A percentile compares a stretch with the other conserved stretches of the same genome.
Evolutionary conservation across 192 early-diverging fungal genomes (phyloP).

Genomic region (Backusella westeae): DNA sequence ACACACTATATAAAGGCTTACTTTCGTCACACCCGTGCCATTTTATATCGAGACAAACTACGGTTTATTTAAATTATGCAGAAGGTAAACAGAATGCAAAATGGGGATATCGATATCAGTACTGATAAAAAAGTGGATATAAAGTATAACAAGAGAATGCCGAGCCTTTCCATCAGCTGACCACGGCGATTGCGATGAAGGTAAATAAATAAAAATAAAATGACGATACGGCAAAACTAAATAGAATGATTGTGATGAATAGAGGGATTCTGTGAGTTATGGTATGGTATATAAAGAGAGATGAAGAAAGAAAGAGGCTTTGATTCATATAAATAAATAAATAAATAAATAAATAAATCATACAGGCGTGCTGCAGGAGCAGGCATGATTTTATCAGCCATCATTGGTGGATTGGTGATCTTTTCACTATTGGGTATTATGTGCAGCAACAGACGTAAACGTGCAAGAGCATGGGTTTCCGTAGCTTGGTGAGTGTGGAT

Average conservation of each 20-base stretch:
- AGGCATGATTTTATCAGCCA: conserved; percentile 29
- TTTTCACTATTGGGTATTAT: conserved; percentile 28
- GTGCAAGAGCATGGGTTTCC: conserved; percentile 26
- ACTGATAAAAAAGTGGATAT: neutral
- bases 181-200: conserved; percentile 28
- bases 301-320: neutral
- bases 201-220: neutral
- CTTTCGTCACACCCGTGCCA: conserved; percentile 31
- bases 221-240: neutral
- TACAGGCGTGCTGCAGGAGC: conserved; percentile 27
- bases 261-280: conserved; percentile 38
- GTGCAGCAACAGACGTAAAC: conserved; percentile 29
- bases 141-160: conserved; percentile 29
- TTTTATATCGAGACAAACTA: conserved; percentile 37
- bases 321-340: neutral
- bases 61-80: conserved; percentile 29
- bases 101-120: neutral
- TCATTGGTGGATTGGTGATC: conserved; percentile 27
- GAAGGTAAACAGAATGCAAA: conserved; percentile 8
- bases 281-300: conserved; percentile 2
- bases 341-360: neutral
- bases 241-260: neutral
- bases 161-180: conserved; percentile 32
- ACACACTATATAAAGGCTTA: conserved; percentile 16
- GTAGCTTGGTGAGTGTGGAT: conserved; percentile 20